phyloP scores from a whole-genome alignment of 768 basidiomycete species.

The Royoungia palumana region DNA sequence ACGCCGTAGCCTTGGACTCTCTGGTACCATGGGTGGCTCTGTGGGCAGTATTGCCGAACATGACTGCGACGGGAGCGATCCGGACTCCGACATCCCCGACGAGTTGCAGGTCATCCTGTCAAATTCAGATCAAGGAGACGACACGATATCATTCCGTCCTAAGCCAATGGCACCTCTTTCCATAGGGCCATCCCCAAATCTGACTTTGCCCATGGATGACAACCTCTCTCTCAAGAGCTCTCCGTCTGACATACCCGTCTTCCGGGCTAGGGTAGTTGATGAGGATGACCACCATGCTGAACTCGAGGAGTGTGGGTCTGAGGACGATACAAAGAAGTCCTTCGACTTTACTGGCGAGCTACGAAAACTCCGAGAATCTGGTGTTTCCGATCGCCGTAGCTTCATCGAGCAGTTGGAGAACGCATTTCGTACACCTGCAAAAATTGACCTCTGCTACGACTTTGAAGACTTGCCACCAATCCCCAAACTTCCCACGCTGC shows the following conservation, averaged over 20 bases:
- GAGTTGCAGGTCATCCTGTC: conserved; percentile 66
- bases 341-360: conserved; percentile 86
- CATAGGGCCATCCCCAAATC: conserved; percentile 42
- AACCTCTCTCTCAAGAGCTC: conserved; percentile 7
- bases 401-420: conserved; percentile 82
- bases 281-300: conserved; percentile 41
- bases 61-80: conserved; percentile 54
- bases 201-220: conserved; percentile 35
- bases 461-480: conserved; percentile 50
- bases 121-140: conserved; percentile 38
- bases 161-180: conserved; percentile 24
- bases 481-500: conserved; percentile 44
- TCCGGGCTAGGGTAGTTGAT: conserved; percentile 45
- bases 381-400: conserved; percentile 63
- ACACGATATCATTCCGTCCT: conserved; percentile 37
- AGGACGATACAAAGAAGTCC: conserved; percentile 70
- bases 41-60: conserved; percentile 45
- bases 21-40: conserved; percentile 66
- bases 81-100: conserved; percentile 78
- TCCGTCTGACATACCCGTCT: conserved; percentile 33
- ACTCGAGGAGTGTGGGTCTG: conserved; percentile 45
- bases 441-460: conserved; percentile 53
- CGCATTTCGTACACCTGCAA: conserved; percentile 75
- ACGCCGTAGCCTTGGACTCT: conserved; percentile 57
- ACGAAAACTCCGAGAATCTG: conserved; percentile 63